Evolutionary conservation across 2,329 filamentous ascomycete genomes (phyloP).

Genomic region (Fusarium sp.): DNA sequence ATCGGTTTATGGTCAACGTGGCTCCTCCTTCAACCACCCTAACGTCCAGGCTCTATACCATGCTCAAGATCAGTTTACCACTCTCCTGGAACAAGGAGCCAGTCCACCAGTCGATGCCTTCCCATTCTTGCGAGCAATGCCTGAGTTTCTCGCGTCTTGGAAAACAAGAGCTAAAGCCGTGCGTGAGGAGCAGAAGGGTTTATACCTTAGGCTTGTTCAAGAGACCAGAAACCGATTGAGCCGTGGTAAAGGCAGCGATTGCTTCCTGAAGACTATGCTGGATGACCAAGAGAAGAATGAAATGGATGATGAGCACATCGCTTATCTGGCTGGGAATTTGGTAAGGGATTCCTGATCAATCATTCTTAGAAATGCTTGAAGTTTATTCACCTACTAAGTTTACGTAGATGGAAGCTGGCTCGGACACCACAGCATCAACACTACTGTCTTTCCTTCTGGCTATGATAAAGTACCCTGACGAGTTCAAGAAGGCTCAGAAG

Average conservation of each 20-base stretch:
- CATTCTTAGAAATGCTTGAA: background rate
- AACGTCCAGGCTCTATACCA: constrained; percentile 38
- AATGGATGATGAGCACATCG: constrained; percentile 16
- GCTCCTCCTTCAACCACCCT: constrained; percentile 17
- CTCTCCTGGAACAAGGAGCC: constrained; percentile 47
- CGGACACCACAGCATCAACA: constrained; percentile 45
- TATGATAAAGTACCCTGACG: constrained; percentile 42
- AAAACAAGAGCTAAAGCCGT: constrained; percentile 42
- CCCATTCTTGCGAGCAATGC: constrained; percentile 40
- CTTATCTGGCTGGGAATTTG: constrained; percentile 10
- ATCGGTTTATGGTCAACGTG: constrained; percentile 43
- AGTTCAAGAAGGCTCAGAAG: constrained; percentile 35
- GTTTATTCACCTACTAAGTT: background rate
- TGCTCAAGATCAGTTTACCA: constrained; percentile 44
- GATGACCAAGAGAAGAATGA: constrained; percentile 7
- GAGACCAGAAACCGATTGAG: constrained; percentile 6
- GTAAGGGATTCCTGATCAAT: background rate
- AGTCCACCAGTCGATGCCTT: constrained; percentile 50
- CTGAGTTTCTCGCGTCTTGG: constrained; percentile 41
- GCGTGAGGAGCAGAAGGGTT: constrained; percentile 40
- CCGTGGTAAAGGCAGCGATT: constrained; percentile 17
- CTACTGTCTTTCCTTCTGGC: constrained; percentile 42
- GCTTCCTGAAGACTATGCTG: constrained; percentile 6
- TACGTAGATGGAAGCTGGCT: constrained; percentile 46
- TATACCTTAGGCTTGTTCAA: constrained; percentile 22